Base-by-base conservation (phyloP, 1,284 basidiomycete species). In the Erythrobasidium hasegawianum region DNA sequence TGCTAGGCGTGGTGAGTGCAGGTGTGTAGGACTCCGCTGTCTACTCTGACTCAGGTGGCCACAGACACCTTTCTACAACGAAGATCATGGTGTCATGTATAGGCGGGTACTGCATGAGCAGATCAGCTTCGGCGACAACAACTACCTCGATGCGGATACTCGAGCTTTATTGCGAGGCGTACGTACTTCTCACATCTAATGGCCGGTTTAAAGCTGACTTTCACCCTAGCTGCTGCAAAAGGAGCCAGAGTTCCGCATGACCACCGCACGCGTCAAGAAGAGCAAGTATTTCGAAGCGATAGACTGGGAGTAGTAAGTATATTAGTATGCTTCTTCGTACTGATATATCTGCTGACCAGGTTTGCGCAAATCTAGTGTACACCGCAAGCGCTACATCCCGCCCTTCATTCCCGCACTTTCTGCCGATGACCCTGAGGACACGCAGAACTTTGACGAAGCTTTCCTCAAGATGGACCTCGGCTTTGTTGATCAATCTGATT, bases 271-370 rank as follows among this genome's bases (percentile, higher is more conserved):
- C 72, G 89, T 97, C 77, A 95, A 95, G 81, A 84, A 85, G 69
- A 91, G 96, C 80, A 89, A 89, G 10, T 97, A 97, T 80, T 97
- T 97, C 80, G 87, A 87, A 33, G 91, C 92, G 87, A 94, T 97
- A 52, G 68, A 70, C 18, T 75, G 73, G 73, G 18, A 57, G 9
- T 60, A 33, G 67, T 64, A 47, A 58, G 67, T 29, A 18, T n/a
- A n/a, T n/a, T n/a, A n/a, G n/a, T n/a, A n/a, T n/a, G n/a, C n/a
- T n/a, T n/a, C n/a, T 40, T 3, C 45, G 22, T n/a, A n/a, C n/a
- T n/a, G n/a, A n/a, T n/a, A n/a, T n/a, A n/a, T n/a, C n/a, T n/a
- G n/a, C n/a, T n/a, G n/a, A n/a, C n/a, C n/a, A n/a, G n/a, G 89
- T 92, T 78, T 94, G 90, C 89, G 85, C 27, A 16, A 29, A 39